Percentiles rank a stretch among this genome's conserved stretches.
phyloP scores from a whole-genome alignment of 2,329 filamentous ascomycete genomes.

The Aureobasidium melanogenum region DNA sequence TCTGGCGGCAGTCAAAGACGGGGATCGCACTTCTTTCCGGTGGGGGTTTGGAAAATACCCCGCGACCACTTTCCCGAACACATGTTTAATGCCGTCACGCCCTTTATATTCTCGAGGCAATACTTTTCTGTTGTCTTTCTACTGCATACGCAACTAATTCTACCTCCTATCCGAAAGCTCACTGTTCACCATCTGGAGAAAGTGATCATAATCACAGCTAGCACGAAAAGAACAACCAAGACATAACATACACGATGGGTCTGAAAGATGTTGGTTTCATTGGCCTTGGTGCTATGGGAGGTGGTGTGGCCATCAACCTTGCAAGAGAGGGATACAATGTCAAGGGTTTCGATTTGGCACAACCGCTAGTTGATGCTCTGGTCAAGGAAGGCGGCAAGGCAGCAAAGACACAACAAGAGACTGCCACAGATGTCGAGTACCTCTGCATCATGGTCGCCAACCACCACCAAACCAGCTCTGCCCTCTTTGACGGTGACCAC shows the following conservation, averaged over 20 bases:
- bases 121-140: not conserved
- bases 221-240: not conserved
- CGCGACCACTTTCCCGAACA: conserved; percentile 3
- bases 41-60: not conserved
- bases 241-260: conserved; percentile 1
- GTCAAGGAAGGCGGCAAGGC: conserved; percentile 51
- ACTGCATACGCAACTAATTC: not conserved
- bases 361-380: conserved; percentile 58
- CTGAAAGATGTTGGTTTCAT: conserved; percentile 53
- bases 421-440: conserved; percentile 50
- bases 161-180: not conserved
- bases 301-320: conserved; percentile 70
- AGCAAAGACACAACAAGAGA: conserved; percentile 51
- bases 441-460: conserved; percentile 72
- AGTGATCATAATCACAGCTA: not conserved
- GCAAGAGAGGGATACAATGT: conserved; percentile 58
- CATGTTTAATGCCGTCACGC: not conserved
- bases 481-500: conserved; percentile 51
- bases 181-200: too few relatives aligned
- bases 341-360: conserved; percentile 63
- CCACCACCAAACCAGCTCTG: conserved; percentile 56
- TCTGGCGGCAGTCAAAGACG: not conserved
- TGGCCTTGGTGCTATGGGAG: conserved; percentile 73
- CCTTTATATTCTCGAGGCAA: not conserved
- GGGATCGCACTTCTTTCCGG: not conserved